Conservation (phyloP, 192 early-diverging fungal genomes). For the Phycomyces nitens region DNA sequence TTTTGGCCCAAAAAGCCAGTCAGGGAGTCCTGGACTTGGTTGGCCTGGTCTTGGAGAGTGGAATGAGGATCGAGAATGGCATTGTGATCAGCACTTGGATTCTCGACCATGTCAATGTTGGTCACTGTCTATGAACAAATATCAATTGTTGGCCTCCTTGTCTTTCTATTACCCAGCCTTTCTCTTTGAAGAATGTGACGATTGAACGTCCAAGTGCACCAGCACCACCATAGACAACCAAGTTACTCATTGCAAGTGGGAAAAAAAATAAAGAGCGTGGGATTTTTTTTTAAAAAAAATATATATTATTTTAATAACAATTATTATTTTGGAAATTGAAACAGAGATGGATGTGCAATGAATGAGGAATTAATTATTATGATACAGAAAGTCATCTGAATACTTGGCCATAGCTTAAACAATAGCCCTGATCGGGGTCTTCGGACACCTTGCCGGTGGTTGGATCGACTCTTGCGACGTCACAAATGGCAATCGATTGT, state of each 20-base stretch:
- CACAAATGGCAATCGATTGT: slow-evolving; percentile 21
- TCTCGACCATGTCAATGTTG: slow-evolving; percentile 71
- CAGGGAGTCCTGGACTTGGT: slow-evolving; percentile 48
- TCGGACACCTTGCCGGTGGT: slow-evolving; percentile 18
- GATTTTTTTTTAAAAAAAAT: slow-evolving; percentile 10
- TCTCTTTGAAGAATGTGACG: slow-evolving; percentile 66
- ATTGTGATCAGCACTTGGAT: slow-evolving; percentile 71
- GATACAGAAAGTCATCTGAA: background rate
- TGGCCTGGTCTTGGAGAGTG: slow-evolving; percentile 57
- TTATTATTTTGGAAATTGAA: slow-evolving; percentile 3
- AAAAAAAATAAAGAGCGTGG: background rate
- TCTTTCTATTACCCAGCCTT: slow-evolving; percentile 60
- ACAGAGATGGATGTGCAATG: no score
- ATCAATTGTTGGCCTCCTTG: background rate
- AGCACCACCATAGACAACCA: slow-evolving; percentile 86
- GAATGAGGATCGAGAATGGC: slow-evolving; percentile 50
- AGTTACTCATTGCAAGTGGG: slow-evolving; percentile 43
- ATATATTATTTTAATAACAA: no score
- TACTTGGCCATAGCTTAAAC: slow-evolving; percentile 8
- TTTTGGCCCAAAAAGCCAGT: slow-evolving; percentile 25
- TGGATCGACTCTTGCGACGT: slow-evolving; percentile 26
- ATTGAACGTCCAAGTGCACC: slow-evolving; percentile 84
- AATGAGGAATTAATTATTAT: no score
- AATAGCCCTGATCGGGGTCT: slow-evolving; percentile 22
- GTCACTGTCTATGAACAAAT: slow-evolving; percentile 56